Evolutionary conservation across 2,329 filamentous ascomycete species (phyloP), one percentile per base, ranked within the genome.

Genomic region (Xylariaceae sp.): DNA sequence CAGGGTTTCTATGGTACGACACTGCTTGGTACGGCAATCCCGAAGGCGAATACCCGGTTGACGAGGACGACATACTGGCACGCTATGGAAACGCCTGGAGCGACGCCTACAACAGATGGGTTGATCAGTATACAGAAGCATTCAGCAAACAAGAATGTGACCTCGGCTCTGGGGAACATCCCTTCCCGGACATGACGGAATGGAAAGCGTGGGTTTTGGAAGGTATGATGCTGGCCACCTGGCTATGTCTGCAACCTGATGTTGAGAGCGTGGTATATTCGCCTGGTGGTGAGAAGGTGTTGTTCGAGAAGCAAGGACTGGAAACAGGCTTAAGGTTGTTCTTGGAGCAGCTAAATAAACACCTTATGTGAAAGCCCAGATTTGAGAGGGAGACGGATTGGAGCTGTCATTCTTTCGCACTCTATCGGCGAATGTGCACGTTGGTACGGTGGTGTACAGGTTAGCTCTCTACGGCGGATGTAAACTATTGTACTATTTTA

Each of bases 231-330:
- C 12, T 56, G 6, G 36, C 36, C 23, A 26, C n/a, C 16, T 50
- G 45, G 53, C 34, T 56, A 17, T 19, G 14, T 29, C 45, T 50
- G 5, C 53, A 56, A 24, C 26, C 37, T 11, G 45, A 37, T 34
- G 53, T 56, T 29, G 45, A 23, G 26, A 51, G 47, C 28, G 46
- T 56, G 5, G 46, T 51, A 33, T 56, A 56, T 33, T 24, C 40
- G 17, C 19, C 40, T 6, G 28, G 7, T 12, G 6, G 7, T 6
- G 28, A 31, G 12, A 31, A 31, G 28, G 28, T 31, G 6, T 6
- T 31, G 6, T 31, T 31, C 28, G 28, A 31, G 6, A 31, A 31
- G 28, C 6, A 31, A 6, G 28, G 28, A 12, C 28, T 31, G 28
- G 28, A 31, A 7, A 12, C 28, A 12, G 12, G 7, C 7, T 6